Evolutionary conservation across 148 eudicot genomes (phyloP), one percentile per base, ranked within the genome.

Genomic region (Dianthus caryophyllus): DNA sequence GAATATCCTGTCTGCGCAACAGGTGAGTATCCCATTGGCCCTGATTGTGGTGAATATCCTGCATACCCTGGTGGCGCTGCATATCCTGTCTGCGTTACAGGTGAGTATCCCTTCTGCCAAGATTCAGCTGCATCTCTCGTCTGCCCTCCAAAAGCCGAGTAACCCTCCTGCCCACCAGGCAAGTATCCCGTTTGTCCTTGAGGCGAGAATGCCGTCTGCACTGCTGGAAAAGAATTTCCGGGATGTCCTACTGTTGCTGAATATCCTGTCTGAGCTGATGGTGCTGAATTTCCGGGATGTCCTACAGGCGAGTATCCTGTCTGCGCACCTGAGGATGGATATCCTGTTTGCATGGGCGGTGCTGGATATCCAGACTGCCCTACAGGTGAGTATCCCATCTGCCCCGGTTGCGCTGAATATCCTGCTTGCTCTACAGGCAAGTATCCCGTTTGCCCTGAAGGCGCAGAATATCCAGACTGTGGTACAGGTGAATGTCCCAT

Each of bases 181-280:
- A n/a, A n/a, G n/a, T n/a, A n/a, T n/a, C n/a, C n/a, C n/a, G n/a
- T 14, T 16, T 41, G 44, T 9, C n/a, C 50, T 27, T 29, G n/a
- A 6, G 31, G 58, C 10, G 47, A 17, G 31, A 29, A 31, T n/a
- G 43, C 63, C 8, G n/a, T n/a, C n/a, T n/a, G n/a, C n/a, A 41
- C 63, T 8, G 22, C 31, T 57, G 24, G 38, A 6, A 50, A 47
- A 41, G 64, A 31, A 46, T 61, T 41, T 33, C 75, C 66, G 16
- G 15, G 2, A 0, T 64, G 8, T 27, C 75, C 70, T 9, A 55
- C 11, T n/a, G n/a, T n/a, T 14, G 29, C 3, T 33, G 38, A 7
- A 33, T 33, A 33, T 33, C 38, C 38, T 2, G 38, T 7, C 38
- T 33, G 38, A n/a, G n/a, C n/a, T n/a, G n/a, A n/a, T n/a, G n/a